Evolutionary conservation across 2,329 filamentous ascomycete species (phyloP).

Genomic region (Diplodia sapinea): DNA sequence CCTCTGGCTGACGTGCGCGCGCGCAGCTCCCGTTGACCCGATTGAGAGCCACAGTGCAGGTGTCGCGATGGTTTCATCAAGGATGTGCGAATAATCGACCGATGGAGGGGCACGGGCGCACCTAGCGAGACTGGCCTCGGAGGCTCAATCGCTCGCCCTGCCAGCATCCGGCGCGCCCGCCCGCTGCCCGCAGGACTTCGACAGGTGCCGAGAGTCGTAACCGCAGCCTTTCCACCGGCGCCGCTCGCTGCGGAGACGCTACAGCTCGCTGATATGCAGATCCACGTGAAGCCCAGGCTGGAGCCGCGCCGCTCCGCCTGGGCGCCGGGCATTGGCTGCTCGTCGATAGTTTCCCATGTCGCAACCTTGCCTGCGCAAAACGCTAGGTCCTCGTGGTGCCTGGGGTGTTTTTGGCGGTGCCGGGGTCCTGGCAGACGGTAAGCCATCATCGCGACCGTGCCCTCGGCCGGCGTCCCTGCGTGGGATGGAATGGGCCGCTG

Average conservation of each 20-base stretch:
- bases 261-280: conserved; percentile 1
- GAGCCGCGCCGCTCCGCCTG: conserved; percentile 9
- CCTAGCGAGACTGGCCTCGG: not conserved
- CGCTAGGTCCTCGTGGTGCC: conserved; percentile 4
- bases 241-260: not conserved
- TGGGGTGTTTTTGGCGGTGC: conserved; percentile 12
- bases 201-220: conserved; percentile 3
- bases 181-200: not conserved
- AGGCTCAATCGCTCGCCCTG: conserved; percentile 18
- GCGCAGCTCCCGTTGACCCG: conserved; percentile 27
- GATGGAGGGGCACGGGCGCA: not conserved
- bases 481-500: conserved; percentile 9
- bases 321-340: not conserved
- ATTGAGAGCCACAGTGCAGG: not conserved
- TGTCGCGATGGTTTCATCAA: conserved; percentile 27
- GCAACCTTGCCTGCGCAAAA: not conserved
- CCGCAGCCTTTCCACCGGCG: conserved; percentile 7
- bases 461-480: conserved; percentile 25
- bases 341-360: not conserved
- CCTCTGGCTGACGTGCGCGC: conserved; percentile 11
- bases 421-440: conserved; percentile 4
- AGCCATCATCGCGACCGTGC: conserved; percentile 22
- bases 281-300: conserved; percentile 5
- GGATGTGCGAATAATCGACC: conserved; percentile 7
- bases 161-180: conserved; percentile 7